Evolutionary conservation across 106 monocot genomes (phyloP), one percentile per base, ranked within the genome.

Genomic region (Xerophyta viscosa): DNA sequence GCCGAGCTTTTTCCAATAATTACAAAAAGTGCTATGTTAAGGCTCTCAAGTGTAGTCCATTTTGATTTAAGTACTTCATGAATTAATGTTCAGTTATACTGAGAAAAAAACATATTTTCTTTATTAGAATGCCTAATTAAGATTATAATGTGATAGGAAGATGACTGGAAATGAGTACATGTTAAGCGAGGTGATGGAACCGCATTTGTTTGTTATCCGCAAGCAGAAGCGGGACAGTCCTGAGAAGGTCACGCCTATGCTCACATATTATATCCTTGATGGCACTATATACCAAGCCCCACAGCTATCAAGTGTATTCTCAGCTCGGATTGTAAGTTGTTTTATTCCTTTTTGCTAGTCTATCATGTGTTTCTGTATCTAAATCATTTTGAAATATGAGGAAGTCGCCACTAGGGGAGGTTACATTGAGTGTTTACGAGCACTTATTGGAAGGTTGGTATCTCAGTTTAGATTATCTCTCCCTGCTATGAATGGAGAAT

Each of bases 91-190:
- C 6, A 3, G 39, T 15, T 3, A 39, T 39, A 10, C 1, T 12
- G 15, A 15, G 15, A 12, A 7, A 10, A 39, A 12, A 33, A 5
- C 15, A 8, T 39, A 12, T 39, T 39, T 39, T 1, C 1, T 39
- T 39, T 1, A 39, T 12, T 39, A 39, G 1, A 39, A 39, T 3
- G 1, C 10, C 39, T 39, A 8, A 39, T 39, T 2, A 1, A 15
- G 39, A 12, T 39, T 39, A 39, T 39, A 2, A 39, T 7, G 15
- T 39, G 48, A 36, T 31, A 99, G 98, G 68, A 90, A 98, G 68
- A 98, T 98, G 90, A 98, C 90, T 49, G 98, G 98, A 46, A 77
- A 56, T n/a, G 98, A 98, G 73, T 98, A 82, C 60, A 64, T 79
- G 76, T 62, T 98, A 58, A 82, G 70, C 39, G 98, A 98, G 58